phyloP scores from a whole-genome alignment of 2,329 filamentous ascomycete species.

The Emmonsiellopsis sp. region DNA sequence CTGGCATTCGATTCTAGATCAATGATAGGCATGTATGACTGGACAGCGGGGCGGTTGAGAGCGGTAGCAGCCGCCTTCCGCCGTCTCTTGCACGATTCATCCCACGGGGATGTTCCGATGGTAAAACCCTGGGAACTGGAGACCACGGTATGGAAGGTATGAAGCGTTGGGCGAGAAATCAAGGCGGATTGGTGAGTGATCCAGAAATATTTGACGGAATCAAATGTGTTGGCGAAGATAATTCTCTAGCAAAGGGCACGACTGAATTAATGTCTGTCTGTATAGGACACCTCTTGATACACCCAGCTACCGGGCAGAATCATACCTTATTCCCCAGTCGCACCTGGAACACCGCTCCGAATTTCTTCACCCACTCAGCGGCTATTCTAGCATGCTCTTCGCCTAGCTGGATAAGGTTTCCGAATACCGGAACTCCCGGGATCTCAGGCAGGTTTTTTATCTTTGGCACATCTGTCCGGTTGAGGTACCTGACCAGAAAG shows the following conservation, averaged over 20 bases:
- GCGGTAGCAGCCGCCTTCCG: conserved; percentile 72
- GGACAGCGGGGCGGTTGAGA: conserved; percentile 64
- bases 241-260: conserved; percentile 42
- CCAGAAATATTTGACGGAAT: conserved; percentile 63
- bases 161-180: conserved; percentile 66
- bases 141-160: conserved; percentile 73
- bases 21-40: conserved; percentile 73
- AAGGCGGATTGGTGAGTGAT: conserved; percentile 69
- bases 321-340: conserved; percentile 57
- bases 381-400: conserved; percentile 47
- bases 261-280: too few species aligned
- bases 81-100: conserved; percentile 66
- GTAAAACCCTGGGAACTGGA: conserved; percentile 70
- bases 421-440: conserved; percentile 53
- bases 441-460: conserved; percentile 55
- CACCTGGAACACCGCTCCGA: conserved; percentile 57
- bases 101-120: conserved; percentile 76
- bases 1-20: conserved; percentile 65
- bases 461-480: conserved; percentile 47
- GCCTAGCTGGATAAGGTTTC: conserved; percentile 53
- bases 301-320: conserved; percentile 6
- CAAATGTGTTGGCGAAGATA: conserved; percentile 69
- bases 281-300: neutral
- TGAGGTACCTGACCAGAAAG: conserved; percentile 33
- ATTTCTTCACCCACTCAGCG: conserved; percentile 49